Evolutionary conservation across 2,329 filamentous ascomycete species (phyloP).

Genomic region (Fusarium sublunatum): DNA sequence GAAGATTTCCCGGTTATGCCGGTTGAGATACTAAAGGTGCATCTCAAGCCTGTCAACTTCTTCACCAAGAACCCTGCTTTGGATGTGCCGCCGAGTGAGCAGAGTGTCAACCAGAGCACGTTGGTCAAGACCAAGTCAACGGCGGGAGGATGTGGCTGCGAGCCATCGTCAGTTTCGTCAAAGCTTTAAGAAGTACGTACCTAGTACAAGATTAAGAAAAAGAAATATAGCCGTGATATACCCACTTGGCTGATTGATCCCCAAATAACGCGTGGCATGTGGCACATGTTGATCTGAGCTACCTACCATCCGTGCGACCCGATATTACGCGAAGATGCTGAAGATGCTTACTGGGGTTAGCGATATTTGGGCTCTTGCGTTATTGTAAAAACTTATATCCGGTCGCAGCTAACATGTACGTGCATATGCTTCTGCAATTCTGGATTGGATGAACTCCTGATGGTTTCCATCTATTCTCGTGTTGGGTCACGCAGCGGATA

Average conservation of each 20-base stretch:
- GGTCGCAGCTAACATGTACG: too few species aligned
- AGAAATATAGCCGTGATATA: neutral
- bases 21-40: constrained; percentile 34
- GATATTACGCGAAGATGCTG: neutral
- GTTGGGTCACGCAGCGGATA: too few species aligned
- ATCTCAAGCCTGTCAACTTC: constrained; percentile 58
- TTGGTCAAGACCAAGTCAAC: constrained; percentile 14
- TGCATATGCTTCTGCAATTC: neutral
- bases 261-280: neutral
- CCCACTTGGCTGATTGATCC: too few species aligned
- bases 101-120: constrained; percentile 33
- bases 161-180: constrained; percentile 2
- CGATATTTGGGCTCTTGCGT: neutral
- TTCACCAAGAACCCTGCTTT: constrained; percentile 61
- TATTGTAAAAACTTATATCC: too few species aligned
- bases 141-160: constrained; percentile 9
- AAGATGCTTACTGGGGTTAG: neutral
- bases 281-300: too few species aligned
- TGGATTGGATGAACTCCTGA: too few species aligned
- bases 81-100: constrained; percentile 53
- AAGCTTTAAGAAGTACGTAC: constrained; percentile 21
- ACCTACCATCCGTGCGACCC: neutral
- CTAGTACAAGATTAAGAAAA: neutral
- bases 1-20: constrained; percentile 64
- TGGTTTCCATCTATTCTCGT: too few species aligned